Evolutionary conservation across 495 filamentous ascomycete species (phyloP), one percentile per base, ranked within the genome.

Genomic region (Penicillium pulvis): DNA sequence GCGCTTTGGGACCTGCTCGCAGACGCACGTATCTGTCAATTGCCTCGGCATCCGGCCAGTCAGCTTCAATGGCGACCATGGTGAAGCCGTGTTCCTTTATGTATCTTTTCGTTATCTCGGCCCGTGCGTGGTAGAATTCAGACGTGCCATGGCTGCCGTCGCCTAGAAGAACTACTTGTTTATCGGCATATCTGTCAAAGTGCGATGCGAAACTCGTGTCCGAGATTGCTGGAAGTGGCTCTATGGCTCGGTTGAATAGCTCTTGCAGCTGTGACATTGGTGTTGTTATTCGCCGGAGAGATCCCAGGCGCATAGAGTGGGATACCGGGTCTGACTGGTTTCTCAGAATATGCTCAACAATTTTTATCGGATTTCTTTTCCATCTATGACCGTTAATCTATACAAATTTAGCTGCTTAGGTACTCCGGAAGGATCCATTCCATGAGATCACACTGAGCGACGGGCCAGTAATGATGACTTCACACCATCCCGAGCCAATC

Each of bases 121-220:
- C 81, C 16, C 83, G 79, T 6, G 79, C 80, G 30, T 66, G 42
- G 67, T 85, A 86, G 70, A 84, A 86, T 59, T 86, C 83, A 1
- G 81, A 85, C 2, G 83, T 85, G 30, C 83, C 83, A 62, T 85
- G 83, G 31, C 78, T 82, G 33, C 73, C 80, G 58, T 85, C 83
- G 23, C 83, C 83, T 9, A 86, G 74, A 2, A 85, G 81, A 17
- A 85, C 70, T 24, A 85, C 64, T 36, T 75, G 72, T 58, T 66
- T 71, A n/a, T 67, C 61, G 8, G 66, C 68, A 60, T 76, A 83
- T 19, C 50, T 58, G 65, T 82, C 79, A 45, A 83, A 82, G 56
- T 69, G 57, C 7, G 71, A 59, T 6, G 65, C 75, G 53, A 81
- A 81, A 11, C 16, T 36, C 16, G 71, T 58, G 59, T 74, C 63